Evolutionary conservation across 2,329 filamentous ascomycete genomes (phyloP).

Genomic region (Cryphonectria japonica): DNA sequence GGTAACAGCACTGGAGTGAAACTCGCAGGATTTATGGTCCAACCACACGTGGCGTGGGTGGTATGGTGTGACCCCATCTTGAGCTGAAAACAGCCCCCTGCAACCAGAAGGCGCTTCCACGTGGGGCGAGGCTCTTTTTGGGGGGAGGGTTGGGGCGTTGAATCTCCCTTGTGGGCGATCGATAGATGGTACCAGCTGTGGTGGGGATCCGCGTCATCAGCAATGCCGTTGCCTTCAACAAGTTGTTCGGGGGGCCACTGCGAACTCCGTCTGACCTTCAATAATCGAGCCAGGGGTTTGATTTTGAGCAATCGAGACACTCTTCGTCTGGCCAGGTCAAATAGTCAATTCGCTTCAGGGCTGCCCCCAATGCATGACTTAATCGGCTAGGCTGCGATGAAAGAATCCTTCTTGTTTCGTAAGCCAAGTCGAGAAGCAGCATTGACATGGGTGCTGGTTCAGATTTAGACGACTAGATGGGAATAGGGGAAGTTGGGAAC

Average conservation of each 20-base stretch:
- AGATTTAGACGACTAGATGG: background rate
- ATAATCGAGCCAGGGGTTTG: background rate
- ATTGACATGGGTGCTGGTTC: background rate
- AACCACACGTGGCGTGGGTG: slow-evolving; percentile 1
- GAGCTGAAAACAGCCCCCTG: slow-evolving; percentile 1
- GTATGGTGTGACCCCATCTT: background rate
- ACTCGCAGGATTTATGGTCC: background rate
- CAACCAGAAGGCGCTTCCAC: background rate
- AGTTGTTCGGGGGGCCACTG: background rate
- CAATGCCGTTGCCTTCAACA: too few relatives aligned
- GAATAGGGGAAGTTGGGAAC: background rate
- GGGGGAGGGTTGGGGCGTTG: background rate
- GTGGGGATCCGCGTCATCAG: background rate
- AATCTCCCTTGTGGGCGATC: background rate
- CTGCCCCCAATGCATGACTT: background rate
- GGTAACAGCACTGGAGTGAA: background rate
- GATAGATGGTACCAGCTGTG: background rate
- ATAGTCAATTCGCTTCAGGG: background rate
- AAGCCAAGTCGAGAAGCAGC: background rate
- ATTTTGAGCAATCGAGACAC: background rate
- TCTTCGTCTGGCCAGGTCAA: background rate
- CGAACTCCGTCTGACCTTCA: background rate
- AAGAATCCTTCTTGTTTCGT: background rate
- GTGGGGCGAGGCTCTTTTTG: background rate
- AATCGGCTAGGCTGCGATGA: background rate